Evolutionary conservation across 2,329 filamentous ascomycete genomes (phyloP).

Genomic region (Sporothrix inflata): DNA sequence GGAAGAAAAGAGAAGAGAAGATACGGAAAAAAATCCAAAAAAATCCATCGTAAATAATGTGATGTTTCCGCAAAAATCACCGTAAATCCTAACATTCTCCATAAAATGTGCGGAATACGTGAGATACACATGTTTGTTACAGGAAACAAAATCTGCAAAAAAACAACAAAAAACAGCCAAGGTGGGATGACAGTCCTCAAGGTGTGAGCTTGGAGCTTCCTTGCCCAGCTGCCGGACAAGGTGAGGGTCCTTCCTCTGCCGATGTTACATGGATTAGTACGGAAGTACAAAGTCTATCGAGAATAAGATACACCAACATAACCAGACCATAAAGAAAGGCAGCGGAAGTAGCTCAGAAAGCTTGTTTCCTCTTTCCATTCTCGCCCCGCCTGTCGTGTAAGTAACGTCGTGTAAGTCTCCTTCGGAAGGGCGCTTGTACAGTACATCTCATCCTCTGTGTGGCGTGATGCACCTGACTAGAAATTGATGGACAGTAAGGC

Average conservation of each 20-base stretch:
- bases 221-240: not conserved
- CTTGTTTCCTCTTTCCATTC: not conserved
- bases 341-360: not conserved
- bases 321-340: too few species aligned
- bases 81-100: too few species aligned
- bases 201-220: not conserved
- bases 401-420: not conserved
- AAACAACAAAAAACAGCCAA: not conserved
- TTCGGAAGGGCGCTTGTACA: not conserved
- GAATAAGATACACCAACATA: too few species aligned
- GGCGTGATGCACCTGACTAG: slow-evolving; percentile 2
- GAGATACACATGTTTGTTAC: too few species aligned
- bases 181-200: not conserved
- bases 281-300: too few species aligned
- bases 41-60: too few species aligned
- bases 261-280: slow-evolving; percentile 7
- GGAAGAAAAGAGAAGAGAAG: not conserved
- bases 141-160: too few species aligned
- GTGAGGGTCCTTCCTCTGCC: not conserved
- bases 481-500: not conserved
- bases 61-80: too few species aligned
- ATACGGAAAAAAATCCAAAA: too few species aligned
- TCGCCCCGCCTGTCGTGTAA: not conserved
- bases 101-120: too few species aligned
- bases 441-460: not conserved